Percentiles rank a stretch among this genome's conserved stretches.
phyloP scores from a whole-genome alignment of 1,284 basidiomycete genomes.

The Pseudozyma tsukubaensis region DNA sequence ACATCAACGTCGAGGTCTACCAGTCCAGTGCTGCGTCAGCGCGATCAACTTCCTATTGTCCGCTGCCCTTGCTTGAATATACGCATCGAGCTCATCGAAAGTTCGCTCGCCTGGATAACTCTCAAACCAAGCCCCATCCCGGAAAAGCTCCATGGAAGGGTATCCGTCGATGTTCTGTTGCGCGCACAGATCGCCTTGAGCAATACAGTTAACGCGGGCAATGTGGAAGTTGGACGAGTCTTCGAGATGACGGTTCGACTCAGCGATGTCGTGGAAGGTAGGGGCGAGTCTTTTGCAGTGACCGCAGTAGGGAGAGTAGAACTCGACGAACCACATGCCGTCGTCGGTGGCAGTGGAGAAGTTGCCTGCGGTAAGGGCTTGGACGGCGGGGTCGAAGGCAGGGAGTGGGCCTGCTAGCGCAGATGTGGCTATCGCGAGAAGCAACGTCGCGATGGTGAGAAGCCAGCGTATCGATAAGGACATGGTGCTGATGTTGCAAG shows the following conservation, averaged over 20 bases:
- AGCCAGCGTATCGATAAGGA: slow-evolving; percentile 11
- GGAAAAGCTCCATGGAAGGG: slow-evolving; percentile 54
- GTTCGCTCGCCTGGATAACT: slow-evolving; percentile 41
- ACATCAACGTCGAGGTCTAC: too few relatives aligned
- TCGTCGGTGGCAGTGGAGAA: slow-evolving; percentile 27
- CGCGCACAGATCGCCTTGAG: slow-evolving; percentile 55
- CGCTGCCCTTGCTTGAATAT: slow-evolving; percentile 38
- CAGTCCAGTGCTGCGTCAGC: background rate
- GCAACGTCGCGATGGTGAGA: background rate
- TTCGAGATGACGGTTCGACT: slow-evolving; percentile 49
- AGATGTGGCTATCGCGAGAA: slow-evolving; percentile 2
- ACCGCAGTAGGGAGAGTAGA: slow-evolving; percentile 76
- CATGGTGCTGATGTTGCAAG: slow-evolving; percentile 5
- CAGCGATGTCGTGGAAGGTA: slow-evolving; percentile 80
- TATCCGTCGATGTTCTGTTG: slow-evolving; percentile 49
- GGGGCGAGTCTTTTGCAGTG: slow-evolving; percentile 83
- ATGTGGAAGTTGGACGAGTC: slow-evolving; percentile 59
- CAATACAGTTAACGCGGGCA: slow-evolving; percentile 64
- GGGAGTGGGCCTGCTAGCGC: slow-evolving; percentile 20
- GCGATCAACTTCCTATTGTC: slow-evolving; percentile 38
- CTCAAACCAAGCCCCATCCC: slow-evolving; percentile 45
- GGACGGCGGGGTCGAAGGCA: slow-evolving; percentile 21
- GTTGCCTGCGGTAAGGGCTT: slow-evolving; percentile 30
- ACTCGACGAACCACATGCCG: slow-evolving; percentile 60
- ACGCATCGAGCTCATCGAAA: slow-evolving; percentile 33